phyloP scores from a whole-genome alignment of 768 basidiomycete genomes.

The Boletus reticuloceps region DNA sequence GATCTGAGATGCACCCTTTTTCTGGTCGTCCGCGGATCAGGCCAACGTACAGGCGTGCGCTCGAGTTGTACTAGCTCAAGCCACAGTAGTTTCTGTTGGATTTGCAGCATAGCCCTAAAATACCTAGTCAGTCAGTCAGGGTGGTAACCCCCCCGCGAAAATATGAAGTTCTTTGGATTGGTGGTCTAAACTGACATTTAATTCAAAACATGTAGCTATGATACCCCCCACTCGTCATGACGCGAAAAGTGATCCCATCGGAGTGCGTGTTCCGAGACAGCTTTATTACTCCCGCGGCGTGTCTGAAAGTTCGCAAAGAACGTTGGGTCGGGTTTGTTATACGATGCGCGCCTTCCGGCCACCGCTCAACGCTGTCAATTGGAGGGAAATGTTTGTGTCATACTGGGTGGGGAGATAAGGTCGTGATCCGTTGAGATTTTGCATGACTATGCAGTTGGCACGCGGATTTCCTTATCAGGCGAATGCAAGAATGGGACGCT shows the following conservation, averaged over 20 bases:
- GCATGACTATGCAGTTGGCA: not conserved
- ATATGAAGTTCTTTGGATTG: not conserved
- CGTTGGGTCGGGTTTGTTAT: slow-evolving; percentile 1
- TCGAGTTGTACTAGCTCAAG: not conserved
- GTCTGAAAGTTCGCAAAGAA: slow-evolving; percentile 19
- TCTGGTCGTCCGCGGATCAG: slow-evolving; percentile 28
- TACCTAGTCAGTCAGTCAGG: not conserved
- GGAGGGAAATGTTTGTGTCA: slow-evolving; percentile 5
- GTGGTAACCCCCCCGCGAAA: slow-evolving; percentile 3
- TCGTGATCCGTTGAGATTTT: slow-evolving; percentile 30
- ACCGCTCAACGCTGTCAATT: slow-evolving; percentile 14
- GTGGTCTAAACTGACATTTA: not conserved
- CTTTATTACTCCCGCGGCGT: slow-evolving; percentile 28
- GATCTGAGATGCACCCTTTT: slow-evolving; percentile 22
- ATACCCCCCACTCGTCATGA: not conserved
- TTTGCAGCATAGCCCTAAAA: slow-evolving; percentile 5
- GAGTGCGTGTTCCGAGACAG: slow-evolving; percentile 10
- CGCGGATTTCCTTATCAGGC: slow-evolving; percentile 6
- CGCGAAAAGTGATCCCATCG: slow-evolving; percentile 1
- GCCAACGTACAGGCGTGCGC: slow-evolving; percentile 3
- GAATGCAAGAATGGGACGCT: not conserved
- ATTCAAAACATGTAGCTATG: not conserved
- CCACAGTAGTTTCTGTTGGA: slow-evolving; percentile 1
- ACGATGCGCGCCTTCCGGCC: slow-evolving; percentile 18
- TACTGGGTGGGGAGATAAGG: slow-evolving; percentile 28